Percentiles rank a stretch among this genome's conserved stretches.
Evolutionary conservation across 2,329 filamentous ascomycete genomes (phyloP).

Genomic region (Penicillium digitatum): DNA sequence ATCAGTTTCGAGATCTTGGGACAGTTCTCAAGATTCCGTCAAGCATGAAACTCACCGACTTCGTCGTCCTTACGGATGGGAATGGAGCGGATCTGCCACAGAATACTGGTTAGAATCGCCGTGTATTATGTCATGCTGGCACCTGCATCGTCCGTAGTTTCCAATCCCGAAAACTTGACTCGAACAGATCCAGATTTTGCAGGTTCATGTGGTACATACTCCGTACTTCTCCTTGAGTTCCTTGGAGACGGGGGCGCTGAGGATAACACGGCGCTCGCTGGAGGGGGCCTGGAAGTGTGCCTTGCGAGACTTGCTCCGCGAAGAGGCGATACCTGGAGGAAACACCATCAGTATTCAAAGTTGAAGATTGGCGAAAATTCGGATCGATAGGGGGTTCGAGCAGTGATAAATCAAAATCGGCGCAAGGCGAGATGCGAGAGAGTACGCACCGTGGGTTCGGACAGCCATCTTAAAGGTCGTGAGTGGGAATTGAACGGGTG

Average conservation of each 20-base stretch:
- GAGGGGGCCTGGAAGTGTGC: constrained; percentile 95
- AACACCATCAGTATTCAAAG: constrained; percentile 7
- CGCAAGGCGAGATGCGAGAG: not conserved
- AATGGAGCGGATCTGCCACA: constrained; percentile 76
- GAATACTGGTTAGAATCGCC: constrained; percentile 14
- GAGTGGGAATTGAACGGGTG: constrained; percentile 22
- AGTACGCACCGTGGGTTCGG: constrained; percentile 23
- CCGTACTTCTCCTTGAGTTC: constrained; percentile 99
- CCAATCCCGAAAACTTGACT: constrained; percentile 3
- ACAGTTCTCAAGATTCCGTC: not conserved
- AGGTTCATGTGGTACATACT: constrained; percentile 54
- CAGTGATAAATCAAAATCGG: constrained; percentile 3
- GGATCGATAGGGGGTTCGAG: constrained; percentile 3
- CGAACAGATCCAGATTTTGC: constrained; percentile 10
- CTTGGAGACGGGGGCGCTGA: constrained; percentile 93
- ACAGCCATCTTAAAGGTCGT: constrained; percentile 28
- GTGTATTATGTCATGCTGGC: not conserved
- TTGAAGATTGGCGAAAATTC: constrained; percentile 8
- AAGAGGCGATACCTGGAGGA: constrained; percentile 54
- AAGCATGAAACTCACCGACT: constrained; percentile 47
- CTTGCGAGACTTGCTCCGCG: constrained; percentile 98
- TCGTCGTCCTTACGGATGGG: constrained; percentile 98
- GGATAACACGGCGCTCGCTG: constrained; percentile 89
- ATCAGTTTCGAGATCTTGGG: not conserved
- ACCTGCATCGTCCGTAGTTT: not conserved